These are phyloP conservation scores for Rhodamnia rubescens DNA, from an alignment of 345 rosid genomes.

Conservation along the genomic window DNA sequence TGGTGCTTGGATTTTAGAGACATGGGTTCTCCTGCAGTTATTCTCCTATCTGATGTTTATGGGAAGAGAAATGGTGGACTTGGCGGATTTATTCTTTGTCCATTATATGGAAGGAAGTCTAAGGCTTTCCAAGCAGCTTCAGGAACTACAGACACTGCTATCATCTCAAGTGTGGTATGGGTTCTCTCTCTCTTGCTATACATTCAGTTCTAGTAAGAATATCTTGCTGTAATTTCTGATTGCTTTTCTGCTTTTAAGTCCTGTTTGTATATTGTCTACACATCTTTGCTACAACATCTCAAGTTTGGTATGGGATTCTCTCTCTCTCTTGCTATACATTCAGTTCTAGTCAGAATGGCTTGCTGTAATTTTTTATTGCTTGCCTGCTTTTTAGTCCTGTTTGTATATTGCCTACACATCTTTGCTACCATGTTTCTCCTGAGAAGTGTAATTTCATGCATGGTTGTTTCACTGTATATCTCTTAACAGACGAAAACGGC, in stretches of 20 bases:
- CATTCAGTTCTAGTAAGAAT: not conserved
- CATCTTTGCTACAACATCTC: not conserved
- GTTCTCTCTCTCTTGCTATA: not conserved
- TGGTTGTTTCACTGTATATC: slow-evolving; percentile 2
- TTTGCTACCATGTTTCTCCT: not conserved
- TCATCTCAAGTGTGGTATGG: slow-evolving; percentile 67
- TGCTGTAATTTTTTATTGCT: too few species aligned
- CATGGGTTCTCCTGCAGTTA: slow-evolving; percentile 77
- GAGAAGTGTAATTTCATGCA: not conserved
- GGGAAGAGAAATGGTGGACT: slow-evolving; percentile 51
- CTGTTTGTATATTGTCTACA: not conserved
- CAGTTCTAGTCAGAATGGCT: too few species aligned
- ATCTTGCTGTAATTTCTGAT: not conserved
- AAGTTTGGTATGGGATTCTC: too few species aligned
- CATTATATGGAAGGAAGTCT: slow-evolving; percentile 90
- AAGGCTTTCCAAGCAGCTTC: slow-evolving; percentile 96
- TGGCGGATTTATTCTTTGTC: slow-evolving; percentile 82
- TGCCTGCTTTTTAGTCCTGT: not conserved
- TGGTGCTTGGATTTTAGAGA: slow-evolving; percentile 99
- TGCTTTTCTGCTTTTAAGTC: not conserved
- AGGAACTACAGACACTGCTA: slow-evolving; percentile 79
- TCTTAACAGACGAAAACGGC: slow-evolving; percentile 83
- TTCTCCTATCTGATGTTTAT: slow-evolving; percentile 63
- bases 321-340: too few species aligned
- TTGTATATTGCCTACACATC: not conserved